A percentile compares a stretch with the other conserved stretches of the same genome.
Conservation (phyloP, 257 asterid species). For the Fraxinus quadrangulata region DNA sequence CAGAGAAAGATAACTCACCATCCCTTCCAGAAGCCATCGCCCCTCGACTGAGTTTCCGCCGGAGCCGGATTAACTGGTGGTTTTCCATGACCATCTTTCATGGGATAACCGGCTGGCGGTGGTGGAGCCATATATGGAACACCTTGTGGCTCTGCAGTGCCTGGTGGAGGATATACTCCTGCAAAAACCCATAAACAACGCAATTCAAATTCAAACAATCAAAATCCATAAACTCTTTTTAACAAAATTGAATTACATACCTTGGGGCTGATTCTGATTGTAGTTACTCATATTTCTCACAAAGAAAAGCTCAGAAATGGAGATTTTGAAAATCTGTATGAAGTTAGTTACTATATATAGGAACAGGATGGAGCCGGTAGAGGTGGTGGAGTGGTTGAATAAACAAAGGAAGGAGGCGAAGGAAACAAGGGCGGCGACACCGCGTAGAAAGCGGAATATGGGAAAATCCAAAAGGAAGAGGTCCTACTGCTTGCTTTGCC, state of each 20-base stretch:
- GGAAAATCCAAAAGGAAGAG: conserved; percentile 11
- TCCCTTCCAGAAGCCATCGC: conserved; percentile 67
- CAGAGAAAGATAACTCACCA: conserved; percentile 35
- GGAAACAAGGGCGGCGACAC: conserved; percentile 41
- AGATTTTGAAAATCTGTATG: background rate
- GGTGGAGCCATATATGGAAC: conserved; percentile 36
- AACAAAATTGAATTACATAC: conserved; percentile 15
- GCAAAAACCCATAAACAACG: background rate
- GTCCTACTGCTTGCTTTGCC: too few relatives aligned
- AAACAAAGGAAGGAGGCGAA: conserved; percentile 25
- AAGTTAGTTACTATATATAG: conserved; percentile 12
- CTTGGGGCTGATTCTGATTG: conserved; percentile 27
- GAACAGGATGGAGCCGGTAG: background rate
- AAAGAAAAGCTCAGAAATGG: too few relatives aligned
- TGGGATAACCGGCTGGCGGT: conserved; percentile 53
- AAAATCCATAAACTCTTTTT: too few relatives aligned
- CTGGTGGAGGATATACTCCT: conserved; percentile 40
- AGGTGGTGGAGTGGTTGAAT: conserved; percentile 11
- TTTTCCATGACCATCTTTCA: conserved; percentile 36
- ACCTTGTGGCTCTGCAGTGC: conserved; percentile 40
- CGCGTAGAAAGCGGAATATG: conserved; percentile 37
- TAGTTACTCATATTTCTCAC: conserved; percentile 34
- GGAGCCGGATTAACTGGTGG: conserved; percentile 11
- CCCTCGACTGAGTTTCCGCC: conserved; percentile 43
- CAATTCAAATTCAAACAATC: background rate